Evolutionary conservation across 352 stramenopile genomes (phyloP).

Genomic region (Phytophthora podocarpi): DNA sequence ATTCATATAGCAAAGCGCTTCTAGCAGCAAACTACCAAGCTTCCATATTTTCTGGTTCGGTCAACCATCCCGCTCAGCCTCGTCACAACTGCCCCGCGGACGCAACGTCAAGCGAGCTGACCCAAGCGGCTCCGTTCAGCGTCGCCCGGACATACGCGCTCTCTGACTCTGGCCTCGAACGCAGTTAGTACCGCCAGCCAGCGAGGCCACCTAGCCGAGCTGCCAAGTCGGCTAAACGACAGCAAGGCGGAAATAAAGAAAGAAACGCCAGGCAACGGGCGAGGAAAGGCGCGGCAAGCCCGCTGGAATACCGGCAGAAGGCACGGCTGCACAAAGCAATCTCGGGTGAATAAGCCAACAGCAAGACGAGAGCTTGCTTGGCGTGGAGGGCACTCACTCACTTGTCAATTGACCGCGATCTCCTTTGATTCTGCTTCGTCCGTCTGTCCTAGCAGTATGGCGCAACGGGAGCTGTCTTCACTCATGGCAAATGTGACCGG

Average conservation of each 20-base stretch:
- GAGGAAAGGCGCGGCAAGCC: conserved; percentile 35
- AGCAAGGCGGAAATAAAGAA: conserved; percentile 19
- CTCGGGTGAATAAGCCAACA: conserved; percentile 17
- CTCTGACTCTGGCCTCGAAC: not conserved
- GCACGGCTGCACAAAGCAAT: conserved; percentile 2
- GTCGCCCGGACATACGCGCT: not conserved
- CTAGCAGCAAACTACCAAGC: not conserved
- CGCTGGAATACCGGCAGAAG: conserved; percentile 21
- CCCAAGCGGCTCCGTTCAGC: conserved; percentile 13
- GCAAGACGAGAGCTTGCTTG: no score
- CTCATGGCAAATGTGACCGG: conserved; percentile 20
- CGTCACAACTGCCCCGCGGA: not conserved
- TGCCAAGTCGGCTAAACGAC: not conserved
- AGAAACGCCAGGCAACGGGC: conserved; percentile 35
- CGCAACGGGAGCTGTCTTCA: conserved; percentile 21
- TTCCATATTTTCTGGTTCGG: conserved; percentile 11
- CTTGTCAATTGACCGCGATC: conserved; percentile 25
- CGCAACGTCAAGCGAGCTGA: conserved; percentile 5
- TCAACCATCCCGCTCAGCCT: no score
- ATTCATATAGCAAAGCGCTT: not conserved
- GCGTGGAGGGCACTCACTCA: conserved; percentile 1
- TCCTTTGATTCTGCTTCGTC: not conserved
- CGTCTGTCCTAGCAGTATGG: conserved; percentile 9
- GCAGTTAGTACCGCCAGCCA: no score
- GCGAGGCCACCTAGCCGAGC: not conserved